These are phyloP conservation scores for Exserohilum rostratum DNA, from an alignment of 2,329 filamentous ascomycete genomes.

Conservation along the genomic window DNA sequence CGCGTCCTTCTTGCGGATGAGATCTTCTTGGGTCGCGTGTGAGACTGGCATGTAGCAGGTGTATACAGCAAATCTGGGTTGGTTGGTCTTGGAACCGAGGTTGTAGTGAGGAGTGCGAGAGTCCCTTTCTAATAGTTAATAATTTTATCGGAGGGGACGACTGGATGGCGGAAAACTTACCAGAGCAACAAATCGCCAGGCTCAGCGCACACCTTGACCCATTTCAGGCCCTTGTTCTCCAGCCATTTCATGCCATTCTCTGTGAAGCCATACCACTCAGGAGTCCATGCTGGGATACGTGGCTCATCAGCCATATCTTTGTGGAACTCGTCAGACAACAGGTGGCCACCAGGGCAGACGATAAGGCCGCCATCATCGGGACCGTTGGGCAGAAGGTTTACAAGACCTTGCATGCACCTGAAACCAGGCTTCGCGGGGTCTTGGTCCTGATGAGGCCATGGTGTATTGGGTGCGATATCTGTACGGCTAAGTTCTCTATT, in stretches of 20 bases:
- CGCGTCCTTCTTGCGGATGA: slow-evolving; percentile 41
- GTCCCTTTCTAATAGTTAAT: slow-evolving; percentile 24
- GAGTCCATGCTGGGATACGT: slow-evolving; percentile 39
- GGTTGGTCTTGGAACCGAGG: slow-evolving; percentile 34
- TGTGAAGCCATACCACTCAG: slow-evolving; percentile 46
- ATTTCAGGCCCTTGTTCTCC: slow-evolving; percentile 46
- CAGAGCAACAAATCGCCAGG: slow-evolving; percentile 55
- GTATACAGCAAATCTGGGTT: slow-evolving; percentile 41
- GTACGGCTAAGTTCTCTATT: slow-evolving; percentile 24
- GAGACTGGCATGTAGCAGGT: slow-evolving; percentile 48
- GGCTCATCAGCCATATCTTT: slow-evolving; percentile 32
- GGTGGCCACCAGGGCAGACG: slow-evolving; percentile 42
- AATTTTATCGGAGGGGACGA: background rate
- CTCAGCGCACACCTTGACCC: slow-evolving; percentile 50
- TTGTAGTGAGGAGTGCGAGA: slow-evolving; percentile 51
- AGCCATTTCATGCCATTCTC: slow-evolving; percentile 51
- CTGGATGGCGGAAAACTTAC: background rate
- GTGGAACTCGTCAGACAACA: slow-evolving; percentile 42
- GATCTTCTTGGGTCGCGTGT: slow-evolving; percentile 42
- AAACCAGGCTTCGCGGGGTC: slow-evolving; percentile 51
- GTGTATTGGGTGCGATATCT: slow-evolving; percentile 30
- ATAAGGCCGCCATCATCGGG: slow-evolving; percentile 49
- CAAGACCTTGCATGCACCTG: slow-evolving; percentile 59
- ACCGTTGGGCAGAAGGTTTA: slow-evolving; percentile 52
- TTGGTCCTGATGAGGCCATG: slow-evolving; percentile 47